Evolutionary conservation across 805 yeast genomes (phyloP).

Genomic region (Allodekkera sacchari): DNA sequence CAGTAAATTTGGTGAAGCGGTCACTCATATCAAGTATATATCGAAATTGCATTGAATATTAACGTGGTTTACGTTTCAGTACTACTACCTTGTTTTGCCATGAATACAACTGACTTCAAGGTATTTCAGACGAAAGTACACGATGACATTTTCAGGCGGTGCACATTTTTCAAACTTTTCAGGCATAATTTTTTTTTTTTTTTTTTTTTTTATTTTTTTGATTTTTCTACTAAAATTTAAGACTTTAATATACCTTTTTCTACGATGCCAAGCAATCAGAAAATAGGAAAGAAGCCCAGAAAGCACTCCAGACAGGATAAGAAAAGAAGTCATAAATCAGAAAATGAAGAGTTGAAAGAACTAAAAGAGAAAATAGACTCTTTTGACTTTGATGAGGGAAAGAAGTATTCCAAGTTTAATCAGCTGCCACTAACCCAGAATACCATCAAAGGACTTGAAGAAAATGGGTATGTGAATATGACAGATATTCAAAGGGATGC

Average conservation of each 20-base stretch:
- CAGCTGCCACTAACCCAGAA: constrained; percentile 69
- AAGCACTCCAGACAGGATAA: constrained; percentile 24
- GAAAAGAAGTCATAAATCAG: constrained; percentile 17
- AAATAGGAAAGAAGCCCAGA: constrained; percentile 23
- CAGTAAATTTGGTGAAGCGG: no score
- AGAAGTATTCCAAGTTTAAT: constrained; percentile 43
- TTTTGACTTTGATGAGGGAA: constrained; percentile 36
- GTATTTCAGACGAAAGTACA: no score
- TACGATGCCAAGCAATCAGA: constrained; percentile 1
- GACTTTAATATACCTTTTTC: constrained; percentile 2
- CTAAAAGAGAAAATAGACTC: constrained; percentile 47
- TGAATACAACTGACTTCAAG: no score
- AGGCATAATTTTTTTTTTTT: constrained; percentile 3
- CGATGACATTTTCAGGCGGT: constrained; percentile 1
- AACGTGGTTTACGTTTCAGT: no score
- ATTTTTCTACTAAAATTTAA: constrained; percentile 2
- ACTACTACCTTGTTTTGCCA: no score
- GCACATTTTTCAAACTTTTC: no score
- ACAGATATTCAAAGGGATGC: constrained; percentile 84
- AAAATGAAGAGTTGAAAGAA: constrained; percentile 28
- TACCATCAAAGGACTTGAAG: constrained; percentile 65
- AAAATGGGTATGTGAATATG: constrained; percentile 67
- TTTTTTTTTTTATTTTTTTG: constrained; percentile 1
- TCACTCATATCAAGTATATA: no score
- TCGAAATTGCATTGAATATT: no score